Percentiles rank a stretch among this genome's conserved stretches.
Evolutionary conservation across 2,329 filamentous ascomycete genomes (phyloP).

Genomic region (Fusarium irregulare): DNA sequence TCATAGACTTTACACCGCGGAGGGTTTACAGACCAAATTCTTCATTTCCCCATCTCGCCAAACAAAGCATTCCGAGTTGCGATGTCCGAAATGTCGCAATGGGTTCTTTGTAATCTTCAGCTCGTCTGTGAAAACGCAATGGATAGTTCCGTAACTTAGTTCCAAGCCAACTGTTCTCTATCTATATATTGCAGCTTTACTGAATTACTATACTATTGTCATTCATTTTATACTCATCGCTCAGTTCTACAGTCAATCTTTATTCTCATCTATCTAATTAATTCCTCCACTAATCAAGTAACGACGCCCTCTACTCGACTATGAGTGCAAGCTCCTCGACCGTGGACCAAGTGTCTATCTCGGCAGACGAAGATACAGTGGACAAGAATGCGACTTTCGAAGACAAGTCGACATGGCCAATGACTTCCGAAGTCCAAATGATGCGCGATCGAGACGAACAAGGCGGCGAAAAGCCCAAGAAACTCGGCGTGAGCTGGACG

Average conservation of each 20-base stretch:
- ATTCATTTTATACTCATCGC: neutral
- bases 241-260: neutral
- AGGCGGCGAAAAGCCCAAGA: conserved; percentile 44
- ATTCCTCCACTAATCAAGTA: too few species aligned
- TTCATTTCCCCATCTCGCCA: neutral
- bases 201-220: fast-evolving
- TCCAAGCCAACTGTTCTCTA: neutral
- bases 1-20: neutral
- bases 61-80: fast-evolving
- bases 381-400: neutral
- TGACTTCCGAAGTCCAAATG: neutral
- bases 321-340: conserved; percentile 1
- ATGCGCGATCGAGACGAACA: neutral
- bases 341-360: neutral
- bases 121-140: neutral
- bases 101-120: neutral
- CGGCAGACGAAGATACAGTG: neutral
- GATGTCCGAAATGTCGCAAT: neutral
- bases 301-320: fast-evolving
- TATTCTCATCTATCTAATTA: neutral
- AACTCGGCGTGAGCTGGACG: conserved; percentile 73
- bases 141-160: neutral
- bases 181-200: neutral
- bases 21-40: neutral
- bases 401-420: neutral